Conservation (phyloP, 495 filamentous ascomycete species). For the Immersiella caudata region DNA sequence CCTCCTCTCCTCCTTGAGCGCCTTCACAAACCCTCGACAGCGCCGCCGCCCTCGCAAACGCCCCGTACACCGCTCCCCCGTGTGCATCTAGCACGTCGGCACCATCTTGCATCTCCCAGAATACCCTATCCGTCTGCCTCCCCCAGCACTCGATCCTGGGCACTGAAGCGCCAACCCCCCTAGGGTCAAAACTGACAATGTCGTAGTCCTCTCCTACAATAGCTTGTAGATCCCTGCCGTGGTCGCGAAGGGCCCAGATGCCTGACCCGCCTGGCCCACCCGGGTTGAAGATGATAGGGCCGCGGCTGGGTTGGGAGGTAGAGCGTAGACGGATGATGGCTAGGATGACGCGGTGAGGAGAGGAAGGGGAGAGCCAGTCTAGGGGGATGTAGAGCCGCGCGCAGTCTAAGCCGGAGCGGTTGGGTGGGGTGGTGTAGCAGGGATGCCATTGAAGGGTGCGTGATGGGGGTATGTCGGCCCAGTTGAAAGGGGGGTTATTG, state of each 20-base stretch:
- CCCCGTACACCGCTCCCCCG: constrained; percentile 44
- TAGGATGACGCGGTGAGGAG: constrained; percentile 41
- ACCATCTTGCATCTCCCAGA: constrained; percentile 44
- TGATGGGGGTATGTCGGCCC: constrained; percentile 41
- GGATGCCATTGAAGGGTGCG: constrained; percentile 39
- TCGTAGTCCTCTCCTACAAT: constrained; percentile 53
- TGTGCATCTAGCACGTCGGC: constrained; percentile 43
- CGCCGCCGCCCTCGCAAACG: constrained; percentile 42
- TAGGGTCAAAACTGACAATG: constrained; percentile 55
- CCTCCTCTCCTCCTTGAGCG: constrained; percentile 25
- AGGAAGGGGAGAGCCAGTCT: constrained; percentile 50
- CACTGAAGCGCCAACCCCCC: constrained; percentile 48
- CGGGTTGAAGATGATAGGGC: constrained; percentile 57
- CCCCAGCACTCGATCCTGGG: constrained; percentile 51
- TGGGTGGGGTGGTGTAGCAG: constrained; percentile 33
- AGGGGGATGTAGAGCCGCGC: constrained; percentile 50
- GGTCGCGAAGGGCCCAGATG: constrained; percentile 41
- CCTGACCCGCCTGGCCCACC: constrained; percentile 57
- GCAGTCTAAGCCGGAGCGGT: constrained; percentile 39
- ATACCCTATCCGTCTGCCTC: constrained; percentile 28
- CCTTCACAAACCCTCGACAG: constrained; percentile 42
- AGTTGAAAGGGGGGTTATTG: constrained; percentile 23
- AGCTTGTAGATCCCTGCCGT: constrained; percentile 45
- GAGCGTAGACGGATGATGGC: constrained; percentile 53
- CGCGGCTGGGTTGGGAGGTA: constrained; percentile 40